These are phyloP conservation scores for Acaromyces ingoldii DNA, from an alignment of 1,284 basidiomycete genomes.

Conservation along the genomic window DNA sequence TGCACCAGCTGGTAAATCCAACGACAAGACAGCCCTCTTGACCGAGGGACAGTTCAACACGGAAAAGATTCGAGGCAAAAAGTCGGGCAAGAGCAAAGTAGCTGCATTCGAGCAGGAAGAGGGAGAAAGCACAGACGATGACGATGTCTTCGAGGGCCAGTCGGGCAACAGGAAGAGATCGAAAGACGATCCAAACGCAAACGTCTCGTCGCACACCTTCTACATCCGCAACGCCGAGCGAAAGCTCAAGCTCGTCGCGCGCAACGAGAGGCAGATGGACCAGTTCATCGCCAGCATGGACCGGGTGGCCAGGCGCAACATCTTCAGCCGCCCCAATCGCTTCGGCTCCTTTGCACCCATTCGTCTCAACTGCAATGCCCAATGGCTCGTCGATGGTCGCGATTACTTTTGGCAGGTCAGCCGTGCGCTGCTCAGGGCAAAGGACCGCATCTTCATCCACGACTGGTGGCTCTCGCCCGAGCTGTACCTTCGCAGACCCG, in stretches of 20 bases:
- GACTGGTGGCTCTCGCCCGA: constrained; percentile 59
- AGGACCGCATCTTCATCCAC: constrained; percentile 60
- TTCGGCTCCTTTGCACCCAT: constrained; percentile 95
- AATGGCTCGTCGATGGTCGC: constrained; percentile 97
- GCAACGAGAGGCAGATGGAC: constrained; percentile 90
- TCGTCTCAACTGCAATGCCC: constrained; percentile 83
- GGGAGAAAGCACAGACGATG: constrained; percentile 58
- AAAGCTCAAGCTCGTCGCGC: constrained; percentile 78
- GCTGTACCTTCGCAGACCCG: constrained; percentile 74
- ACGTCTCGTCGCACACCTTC: constrained; percentile 73
- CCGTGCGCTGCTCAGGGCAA: constrained; percentile 82
- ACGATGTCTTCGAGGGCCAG: constrained; percentile 34
- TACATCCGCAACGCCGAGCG: constrained; percentile 88
- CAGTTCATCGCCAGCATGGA: constrained; percentile 95
- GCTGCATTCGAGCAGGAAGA: too few species aligned
- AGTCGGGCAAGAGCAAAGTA: too few species aligned
- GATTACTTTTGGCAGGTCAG: constrained; percentile 66
- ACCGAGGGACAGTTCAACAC: constrained; percentile 36
- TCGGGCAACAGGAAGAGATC: constrained; percentile 8
- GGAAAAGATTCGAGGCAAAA: too few species aligned
- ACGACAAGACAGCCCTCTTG: constrained; percentile 39
- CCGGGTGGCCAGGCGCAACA: constrained; percentile 69
- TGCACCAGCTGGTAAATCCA: constrained; percentile 4
- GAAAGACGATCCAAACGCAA: constrained; percentile 27
- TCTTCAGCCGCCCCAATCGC: constrained; percentile 60